These are phyloP conservation scores for Aspergillus sp. DNA, from an alignment of 2,329 filamentous ascomycete species.

Conservation along the genomic window DNA sequence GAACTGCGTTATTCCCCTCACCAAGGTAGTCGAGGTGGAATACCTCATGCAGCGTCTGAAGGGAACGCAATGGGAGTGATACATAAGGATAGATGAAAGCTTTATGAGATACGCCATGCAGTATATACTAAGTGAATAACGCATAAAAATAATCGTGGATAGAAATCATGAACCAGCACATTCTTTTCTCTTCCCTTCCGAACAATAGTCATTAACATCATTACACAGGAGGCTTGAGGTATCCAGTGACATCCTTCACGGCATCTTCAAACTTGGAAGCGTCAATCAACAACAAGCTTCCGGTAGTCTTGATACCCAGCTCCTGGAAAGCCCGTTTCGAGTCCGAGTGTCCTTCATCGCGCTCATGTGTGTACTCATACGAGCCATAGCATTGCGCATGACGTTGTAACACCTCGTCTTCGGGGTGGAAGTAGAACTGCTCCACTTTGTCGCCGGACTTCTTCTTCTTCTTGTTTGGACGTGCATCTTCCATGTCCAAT, in stretches of 20 bases:
- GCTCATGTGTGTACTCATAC: constrained; percentile 72
- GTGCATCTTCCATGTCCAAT: constrained; percentile 60
- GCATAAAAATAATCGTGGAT: not conserved
- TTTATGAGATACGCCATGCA: constrained; percentile 1
- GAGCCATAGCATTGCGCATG: constrained; percentile 63
- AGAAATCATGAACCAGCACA: constrained; percentile 4
- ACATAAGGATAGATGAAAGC: not conserved
- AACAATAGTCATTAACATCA: constrained; percentile 3
- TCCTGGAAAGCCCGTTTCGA: constrained; percentile 94
- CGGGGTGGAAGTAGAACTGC: constrained; percentile 87
- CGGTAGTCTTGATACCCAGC: constrained; percentile 75
- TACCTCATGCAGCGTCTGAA: constrained; percentile 90
- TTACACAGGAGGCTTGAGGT: constrained; percentile 53
- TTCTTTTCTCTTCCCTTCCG: not conserved
- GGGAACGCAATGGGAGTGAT: constrained; percentile 44
- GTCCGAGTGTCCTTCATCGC: constrained; percentile 73
- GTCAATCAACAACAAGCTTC: constrained; percentile 82
- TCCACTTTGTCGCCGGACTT: constrained; percentile 44
- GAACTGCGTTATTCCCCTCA: constrained; percentile 86
- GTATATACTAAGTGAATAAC: not conserved
- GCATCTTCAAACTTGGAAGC: constrained; percentile 67
- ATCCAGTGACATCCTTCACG: constrained; percentile 68
- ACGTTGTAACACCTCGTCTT: constrained; percentile 82
- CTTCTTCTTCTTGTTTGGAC: constrained; percentile 63
- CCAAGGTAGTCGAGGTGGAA: constrained; percentile 97